These are phyloP conservation scores for Brachypodium distachyon DNA, from an alignment of 202 grass and related monocot genomes.

Conservation along the genomic window DNA sequence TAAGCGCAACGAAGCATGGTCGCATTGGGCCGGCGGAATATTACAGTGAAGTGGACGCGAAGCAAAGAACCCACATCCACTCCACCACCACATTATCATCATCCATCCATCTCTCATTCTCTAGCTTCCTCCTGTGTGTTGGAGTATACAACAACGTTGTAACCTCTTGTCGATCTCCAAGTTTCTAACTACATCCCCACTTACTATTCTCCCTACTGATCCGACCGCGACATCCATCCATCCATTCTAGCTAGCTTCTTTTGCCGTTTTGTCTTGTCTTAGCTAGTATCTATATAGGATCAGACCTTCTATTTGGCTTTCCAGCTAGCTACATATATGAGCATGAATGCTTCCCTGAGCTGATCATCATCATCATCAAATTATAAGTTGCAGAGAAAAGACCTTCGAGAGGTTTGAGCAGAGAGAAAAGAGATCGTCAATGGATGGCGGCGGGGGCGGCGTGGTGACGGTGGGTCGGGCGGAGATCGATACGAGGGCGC, in stretches of 20 bases:
- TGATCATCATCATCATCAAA: background rate
- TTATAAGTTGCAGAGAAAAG: no score
- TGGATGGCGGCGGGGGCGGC: background rate
- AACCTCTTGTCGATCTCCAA: background rate
- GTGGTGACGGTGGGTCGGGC: constrained; percentile 35
- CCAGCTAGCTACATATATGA: background rate
- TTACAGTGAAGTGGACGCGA: constrained; percentile 73
- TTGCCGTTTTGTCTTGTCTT: constrained; percentile 10
- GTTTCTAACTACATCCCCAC: constrained; percentile 48
- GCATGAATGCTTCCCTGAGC: background rate
- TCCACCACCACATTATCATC: background rate
- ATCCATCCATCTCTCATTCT: no score
- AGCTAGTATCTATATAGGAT: background rate
- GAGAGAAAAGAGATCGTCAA: background rate
- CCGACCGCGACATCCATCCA: background rate
- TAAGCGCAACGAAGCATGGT: background rate
- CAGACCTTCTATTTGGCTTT: no score
- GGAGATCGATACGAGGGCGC: constrained; percentile 78
- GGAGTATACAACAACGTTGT: background rate
- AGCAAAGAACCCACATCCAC: constrained; percentile 59
- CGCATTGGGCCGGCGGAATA: background rate
- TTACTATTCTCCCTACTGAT: no score
- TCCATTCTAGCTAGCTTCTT: no score
- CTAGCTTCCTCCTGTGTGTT: no score
- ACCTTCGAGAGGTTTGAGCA: background rate